Base-by-base conservation (phyloP, 208 protist genomes). In the Wallacemonas collosoma region DNA sequence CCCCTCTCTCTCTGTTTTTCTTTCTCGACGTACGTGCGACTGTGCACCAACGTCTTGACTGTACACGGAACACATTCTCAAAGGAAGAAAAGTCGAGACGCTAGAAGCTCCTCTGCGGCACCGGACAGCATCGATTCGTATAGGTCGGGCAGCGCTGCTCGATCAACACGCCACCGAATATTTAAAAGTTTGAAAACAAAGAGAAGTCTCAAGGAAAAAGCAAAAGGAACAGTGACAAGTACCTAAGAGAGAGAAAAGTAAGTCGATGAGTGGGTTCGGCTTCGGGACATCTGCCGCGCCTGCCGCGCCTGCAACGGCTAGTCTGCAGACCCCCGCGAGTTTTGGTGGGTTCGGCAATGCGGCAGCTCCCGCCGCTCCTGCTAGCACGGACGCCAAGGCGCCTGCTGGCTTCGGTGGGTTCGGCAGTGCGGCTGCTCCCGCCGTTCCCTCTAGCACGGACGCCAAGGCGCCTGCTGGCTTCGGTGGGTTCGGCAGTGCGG, bases 281-380 rank as follows among this genome's bases (percentile, higher is more conserved):
- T 50, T 50, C 45, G 45, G 45, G 8, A 12, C 45, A 6, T 50
- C 45, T 14, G 0, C 45, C 45, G 8, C 45, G 45, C 6, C 12
- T 6, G 45, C 45, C 6, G 45, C 45, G 8, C 45, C 45, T 50
- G 45, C 45, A 12, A 50, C 45, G 45, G 45, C 45, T 50, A 12
- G 45, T 12, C 8, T 50, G 45, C 5, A 43, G n/a, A 61, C 71
- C 17, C 15, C 71, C 58, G 53, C 47, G 35, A 66, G 72, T 39
- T 81, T 81, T 55, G 72, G 70, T 35, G 71, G 70, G 38, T 72
- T 72, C n/a, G 71, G 68, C 45, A 40, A 50, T 65, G 65, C 67
- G 65, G 73, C 2, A n/a, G 39, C 58, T 26, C 26, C 51, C 11
- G 9, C 45, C 54, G 62, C 56, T 43, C 53, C 48, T 39, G 35